Percentiles rank a stretch among this genome's conserved stretches.
Conservation (phyloP, 139 green algal species). For the Chlorella ohadii region DNA sequence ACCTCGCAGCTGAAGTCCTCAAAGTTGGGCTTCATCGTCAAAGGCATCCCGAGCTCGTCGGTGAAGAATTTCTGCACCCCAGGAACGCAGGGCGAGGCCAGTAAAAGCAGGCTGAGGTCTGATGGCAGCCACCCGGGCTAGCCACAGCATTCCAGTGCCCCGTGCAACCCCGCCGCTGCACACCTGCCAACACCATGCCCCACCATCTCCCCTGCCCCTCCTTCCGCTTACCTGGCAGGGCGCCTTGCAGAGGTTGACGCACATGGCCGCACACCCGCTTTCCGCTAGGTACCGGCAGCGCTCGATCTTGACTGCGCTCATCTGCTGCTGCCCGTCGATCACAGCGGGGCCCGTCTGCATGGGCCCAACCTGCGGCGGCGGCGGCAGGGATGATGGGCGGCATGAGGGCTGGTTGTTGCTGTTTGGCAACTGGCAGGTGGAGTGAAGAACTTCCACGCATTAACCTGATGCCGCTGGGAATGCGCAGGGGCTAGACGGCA, state of each 20-base stretch:
- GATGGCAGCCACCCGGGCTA: neutral
- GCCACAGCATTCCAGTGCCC: neutral
- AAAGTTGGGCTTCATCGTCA: constrained; percentile 79
- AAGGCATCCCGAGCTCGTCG: constrained; percentile 82
- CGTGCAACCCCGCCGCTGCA: no score
- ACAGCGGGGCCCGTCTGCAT: neutral
- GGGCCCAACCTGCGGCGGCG: constrained; percentile 4
- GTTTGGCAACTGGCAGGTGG: neutral
- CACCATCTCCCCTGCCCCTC: no score
- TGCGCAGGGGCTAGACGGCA: no score
- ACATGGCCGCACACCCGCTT: constrained; percentile 81
- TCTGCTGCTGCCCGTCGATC: constrained; percentile 33
- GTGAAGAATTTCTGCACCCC: constrained; percentile 83
- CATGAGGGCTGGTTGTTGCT: neutral
- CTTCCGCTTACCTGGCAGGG: constrained; percentile 78
- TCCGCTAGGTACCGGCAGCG: constrained; percentile 72
- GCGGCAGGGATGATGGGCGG: no score
- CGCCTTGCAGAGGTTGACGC: constrained; percentile 86
- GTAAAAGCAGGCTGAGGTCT: no score
- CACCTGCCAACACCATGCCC: neutral
- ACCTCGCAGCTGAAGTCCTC: constrained; percentile 80
- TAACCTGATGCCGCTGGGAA: no score
- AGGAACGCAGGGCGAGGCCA: constrained; percentile 42
- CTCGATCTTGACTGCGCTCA: constrained; percentile 71
- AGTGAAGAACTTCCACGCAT: no score